Evolutionary conservation across 192 early-diverging fungal species (phyloP).

Genomic region (Dispira simplex): DNA sequence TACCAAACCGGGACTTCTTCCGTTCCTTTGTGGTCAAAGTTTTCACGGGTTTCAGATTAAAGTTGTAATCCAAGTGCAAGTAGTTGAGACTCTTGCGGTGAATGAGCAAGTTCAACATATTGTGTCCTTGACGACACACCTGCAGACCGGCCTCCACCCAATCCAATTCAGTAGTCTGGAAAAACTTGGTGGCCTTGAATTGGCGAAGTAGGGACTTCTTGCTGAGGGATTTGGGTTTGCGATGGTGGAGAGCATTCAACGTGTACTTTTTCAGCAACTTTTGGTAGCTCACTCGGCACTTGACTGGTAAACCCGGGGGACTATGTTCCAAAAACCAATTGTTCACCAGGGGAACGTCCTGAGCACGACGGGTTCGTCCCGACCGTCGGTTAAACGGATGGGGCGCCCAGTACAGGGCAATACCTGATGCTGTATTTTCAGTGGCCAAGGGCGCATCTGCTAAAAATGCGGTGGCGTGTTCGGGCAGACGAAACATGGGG

Average conservation of each 20-base stretch:
- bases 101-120: constrained; percentile 97
- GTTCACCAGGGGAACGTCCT: constrained; percentile 91
- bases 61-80: constrained; percentile 98
- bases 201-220: constrained; percentile 94
- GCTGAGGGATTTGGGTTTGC: constrained; percentile 73
- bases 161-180: constrained; percentile 95
- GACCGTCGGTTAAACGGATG: constrained; percentile 91
- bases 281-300: constrained; percentile 97
- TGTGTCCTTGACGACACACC: constrained; percentile 96
- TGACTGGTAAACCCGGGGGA: constrained; percentile 84
- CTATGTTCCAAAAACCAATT: constrained; percentile 98
- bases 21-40: constrained; percentile 98
- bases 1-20: constrained; percentile 97
- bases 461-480: constrained; percentile 61
- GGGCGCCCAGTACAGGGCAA: constrained; percentile 95
- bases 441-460: constrained; percentile 61
- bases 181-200: constrained; percentile 94
- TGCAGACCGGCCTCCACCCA: constrained; percentile 99
- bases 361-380: constrained; percentile 76
- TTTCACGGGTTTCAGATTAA: constrained; percentile 97
- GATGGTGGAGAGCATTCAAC: constrained; percentile 76
- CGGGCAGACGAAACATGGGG: constrained; percentile 59
- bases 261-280: constrained; percentile 95
- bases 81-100: constrained; percentile 98
- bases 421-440: constrained; percentile 83